Percentiles rank a stretch among this genome's conserved stretches.
phyloP scores from a whole-genome alignment of 2,329 filamentous ascomycete species.

The Cytospora piceae region DNA sequence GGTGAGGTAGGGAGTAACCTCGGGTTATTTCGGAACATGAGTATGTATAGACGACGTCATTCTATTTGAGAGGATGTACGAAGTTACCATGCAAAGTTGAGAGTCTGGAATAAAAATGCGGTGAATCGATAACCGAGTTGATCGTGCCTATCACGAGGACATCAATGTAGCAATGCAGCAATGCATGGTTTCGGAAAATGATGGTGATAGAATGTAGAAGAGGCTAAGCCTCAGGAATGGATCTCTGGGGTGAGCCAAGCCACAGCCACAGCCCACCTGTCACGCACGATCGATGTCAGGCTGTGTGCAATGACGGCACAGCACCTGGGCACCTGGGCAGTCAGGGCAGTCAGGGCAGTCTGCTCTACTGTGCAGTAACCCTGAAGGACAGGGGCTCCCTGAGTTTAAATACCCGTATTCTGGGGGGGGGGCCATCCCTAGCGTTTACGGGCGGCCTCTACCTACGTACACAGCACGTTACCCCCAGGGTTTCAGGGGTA shows the following conservation, averaged over 20 bases:
- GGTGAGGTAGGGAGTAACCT: not conserved
- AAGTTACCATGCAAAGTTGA: not conserved
- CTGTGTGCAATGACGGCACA: no score
- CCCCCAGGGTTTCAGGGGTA: not conserved
- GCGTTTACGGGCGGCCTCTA: conserved; percentile 3
- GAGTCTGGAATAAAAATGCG: not conserved
- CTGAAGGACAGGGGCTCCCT: no score
- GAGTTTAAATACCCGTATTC: no score
- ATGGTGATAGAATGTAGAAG: not conserved
- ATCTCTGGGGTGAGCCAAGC: conserved; percentile 13
- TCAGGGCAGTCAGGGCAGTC: no score
- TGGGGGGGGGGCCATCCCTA: no score
- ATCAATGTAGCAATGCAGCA: not conserved
- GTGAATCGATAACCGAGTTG: not conserved
- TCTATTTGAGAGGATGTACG: not conserved
- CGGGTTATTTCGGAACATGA: not conserved
- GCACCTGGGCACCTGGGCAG: no score
- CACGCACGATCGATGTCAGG: no score
- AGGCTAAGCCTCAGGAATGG: conserved; percentile 28
- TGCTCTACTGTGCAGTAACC: no score
- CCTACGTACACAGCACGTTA: no score
- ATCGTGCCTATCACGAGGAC: not conserved
- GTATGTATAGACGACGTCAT: not conserved
- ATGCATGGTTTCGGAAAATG: conserved; percentile 8
- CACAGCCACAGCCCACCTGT: conserved; percentile 7